These are phyloP conservation scores for Tripidium arundinaceum DNA, from an alignment of 202 grass and related monocot genomes.

Conservation along the genomic window DNA sequence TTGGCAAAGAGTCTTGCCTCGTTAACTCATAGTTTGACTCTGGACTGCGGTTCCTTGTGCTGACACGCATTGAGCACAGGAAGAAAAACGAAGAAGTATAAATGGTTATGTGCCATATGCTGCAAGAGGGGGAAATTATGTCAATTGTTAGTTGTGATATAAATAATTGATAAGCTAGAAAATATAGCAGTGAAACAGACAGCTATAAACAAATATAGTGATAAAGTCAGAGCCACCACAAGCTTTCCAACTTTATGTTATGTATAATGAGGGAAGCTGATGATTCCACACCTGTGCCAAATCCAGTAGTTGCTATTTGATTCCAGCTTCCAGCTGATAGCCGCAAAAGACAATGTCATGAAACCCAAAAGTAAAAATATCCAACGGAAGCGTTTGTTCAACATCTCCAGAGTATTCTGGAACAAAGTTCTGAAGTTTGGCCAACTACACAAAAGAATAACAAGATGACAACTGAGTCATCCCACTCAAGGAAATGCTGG, in stretches of 20 bases:
- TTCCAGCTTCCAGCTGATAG: slow-evolving; percentile 90
- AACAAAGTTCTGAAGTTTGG: slow-evolving; percentile 50
- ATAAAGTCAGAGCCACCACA: not conserved
- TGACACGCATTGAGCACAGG: slow-evolving; percentile 58
- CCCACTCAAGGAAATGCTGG: slow-evolving; percentile 6
- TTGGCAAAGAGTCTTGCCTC: slow-evolving; percentile 58
- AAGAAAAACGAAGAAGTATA: slow-evolving; percentile 98
- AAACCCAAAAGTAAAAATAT: slow-evolving; percentile 70
- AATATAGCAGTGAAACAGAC: not conserved
- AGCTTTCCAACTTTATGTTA: slow-evolving; percentile 20
- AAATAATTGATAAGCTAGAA: not conserved
- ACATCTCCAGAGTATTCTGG: slow-evolving; percentile 51
- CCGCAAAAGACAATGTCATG: slow-evolving; percentile 68
- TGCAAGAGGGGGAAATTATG: slow-evolving; percentile 32
- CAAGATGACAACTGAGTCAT: slow-evolving; percentile 27
- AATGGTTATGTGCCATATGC: slow-evolving; percentile 95
- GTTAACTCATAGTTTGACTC: slow-evolving; percentile 70
- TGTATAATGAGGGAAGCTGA: not conserved
- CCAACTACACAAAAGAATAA: slow-evolving; percentile 56
- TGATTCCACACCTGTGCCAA: slow-evolving; percentile 80
- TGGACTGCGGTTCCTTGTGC: slow-evolving; percentile 33
- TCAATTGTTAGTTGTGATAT: not conserved
- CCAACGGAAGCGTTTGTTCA: slow-evolving; percentile 89
- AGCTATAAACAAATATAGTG: not conserved
- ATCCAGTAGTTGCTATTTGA: slow-evolving; percentile 86